Conservation (phyloP, 768 basidiomycete species). For the Artomyces pyxidatus region DNA sequence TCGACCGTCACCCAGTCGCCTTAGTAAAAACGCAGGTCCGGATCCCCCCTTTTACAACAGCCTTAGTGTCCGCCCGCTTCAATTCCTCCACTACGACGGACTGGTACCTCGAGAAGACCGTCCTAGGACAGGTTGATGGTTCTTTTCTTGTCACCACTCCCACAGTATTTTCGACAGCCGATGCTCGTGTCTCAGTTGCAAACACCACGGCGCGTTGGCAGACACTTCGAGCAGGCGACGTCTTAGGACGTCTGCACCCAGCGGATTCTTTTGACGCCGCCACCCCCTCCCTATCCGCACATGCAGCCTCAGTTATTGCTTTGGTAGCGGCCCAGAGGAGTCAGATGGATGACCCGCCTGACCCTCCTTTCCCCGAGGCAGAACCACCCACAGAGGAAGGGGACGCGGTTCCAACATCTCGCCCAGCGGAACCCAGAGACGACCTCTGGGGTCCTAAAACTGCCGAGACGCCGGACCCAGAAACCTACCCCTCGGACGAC, state of each 20-base stretch:
- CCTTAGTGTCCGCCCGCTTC: not conserved
- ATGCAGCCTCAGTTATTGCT: not conserved
- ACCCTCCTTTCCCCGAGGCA: not conserved
- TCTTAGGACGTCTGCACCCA: not conserved
- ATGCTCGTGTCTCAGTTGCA: not conserved
- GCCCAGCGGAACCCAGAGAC: not conserved
- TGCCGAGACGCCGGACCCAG: not conserved
- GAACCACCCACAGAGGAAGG: not conserved
- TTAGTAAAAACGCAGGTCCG: not conserved
- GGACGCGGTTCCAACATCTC: not conserved
- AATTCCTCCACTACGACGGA: not conserved
- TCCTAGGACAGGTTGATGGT: not conserved
- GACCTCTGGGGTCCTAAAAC: not conserved
- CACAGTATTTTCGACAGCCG: not conserved
- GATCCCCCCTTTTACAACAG: not conserved
- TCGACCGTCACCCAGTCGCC: not conserved
- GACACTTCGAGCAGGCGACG: not conserved
- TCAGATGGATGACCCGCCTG: too few relatives aligned
- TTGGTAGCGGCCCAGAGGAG: not conserved
- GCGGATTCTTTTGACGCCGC: not conserved
- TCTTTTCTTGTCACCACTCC: not conserved
- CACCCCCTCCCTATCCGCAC: not conserved
- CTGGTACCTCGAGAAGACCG: not conserved
- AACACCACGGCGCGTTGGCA: not conserved
- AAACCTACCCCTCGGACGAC: not conserved